phyloP scores from a whole-genome alignment of 352 stramenopile species.

The Thraustochytrium striatum region DNA sequence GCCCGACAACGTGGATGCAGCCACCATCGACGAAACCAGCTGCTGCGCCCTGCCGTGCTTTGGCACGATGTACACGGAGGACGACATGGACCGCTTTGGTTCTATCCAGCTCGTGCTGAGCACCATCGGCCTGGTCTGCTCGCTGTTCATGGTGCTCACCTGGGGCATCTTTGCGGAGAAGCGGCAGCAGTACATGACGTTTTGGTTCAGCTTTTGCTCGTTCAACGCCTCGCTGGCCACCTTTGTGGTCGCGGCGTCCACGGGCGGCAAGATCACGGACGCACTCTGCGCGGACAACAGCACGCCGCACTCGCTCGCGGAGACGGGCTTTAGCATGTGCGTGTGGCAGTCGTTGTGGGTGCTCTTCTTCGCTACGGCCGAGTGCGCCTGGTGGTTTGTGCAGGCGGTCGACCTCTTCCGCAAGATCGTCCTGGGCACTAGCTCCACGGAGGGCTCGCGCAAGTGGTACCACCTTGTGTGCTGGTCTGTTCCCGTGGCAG shows the following conservation, averaged over 20 bases:
- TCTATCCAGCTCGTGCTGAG: slow-evolving; percentile 30
- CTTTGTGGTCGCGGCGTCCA: neutral
- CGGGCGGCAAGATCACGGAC: neutral
- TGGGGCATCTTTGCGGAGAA: slow-evolving; percentile 42
- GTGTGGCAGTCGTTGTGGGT: slow-evolving; percentile 8
- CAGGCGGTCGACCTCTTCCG: slow-evolving; percentile 28
- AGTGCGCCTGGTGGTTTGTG: slow-evolving; percentile 23
- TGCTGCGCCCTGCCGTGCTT: slow-evolving; percentile 37
- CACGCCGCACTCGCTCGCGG: neutral
- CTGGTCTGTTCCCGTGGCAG: slow-evolving; percentile 22
- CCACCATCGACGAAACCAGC: neutral
- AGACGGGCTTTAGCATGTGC: slow-evolving; percentile 12
- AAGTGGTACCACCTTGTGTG: slow-evolving; percentile 29
- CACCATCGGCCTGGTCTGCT: neutral
- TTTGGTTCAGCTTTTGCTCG: slow-evolving; percentile 46
- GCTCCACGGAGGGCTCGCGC: neutral
- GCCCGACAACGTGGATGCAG: neutral
- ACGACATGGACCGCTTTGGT: slow-evolving; percentile 30
- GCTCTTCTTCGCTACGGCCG: slow-evolving; percentile 31
- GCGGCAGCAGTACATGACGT: slow-evolving; percentile 49
- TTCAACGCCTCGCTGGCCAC: slow-evolving; percentile 40
- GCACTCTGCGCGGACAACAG: slow-evolving; percentile 24
- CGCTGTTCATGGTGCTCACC: slow-evolving; percentile 33
- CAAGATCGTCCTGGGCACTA: slow-evolving; percentile 15
- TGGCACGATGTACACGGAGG: slow-evolving; percentile 34